Evolutionary conservation across 1,139 yeast genomes (phyloP).

Genomic region (Meyerozyma carpophila): DNA sequence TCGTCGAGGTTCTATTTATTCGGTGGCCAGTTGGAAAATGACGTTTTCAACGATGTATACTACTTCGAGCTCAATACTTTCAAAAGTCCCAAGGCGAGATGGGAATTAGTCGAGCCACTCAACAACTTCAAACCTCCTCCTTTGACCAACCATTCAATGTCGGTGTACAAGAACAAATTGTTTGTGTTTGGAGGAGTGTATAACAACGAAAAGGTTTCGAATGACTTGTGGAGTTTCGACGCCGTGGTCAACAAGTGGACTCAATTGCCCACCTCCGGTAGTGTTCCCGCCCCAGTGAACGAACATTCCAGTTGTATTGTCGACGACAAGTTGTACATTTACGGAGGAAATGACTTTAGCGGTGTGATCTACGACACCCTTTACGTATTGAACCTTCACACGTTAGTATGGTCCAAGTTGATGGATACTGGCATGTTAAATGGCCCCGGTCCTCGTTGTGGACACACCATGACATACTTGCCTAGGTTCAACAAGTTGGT

Average conservation of each 20-base stretch:
- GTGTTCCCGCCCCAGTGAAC: conserved; percentile 79
- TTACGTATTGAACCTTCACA: conserved; percentile 70
- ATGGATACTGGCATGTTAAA: conserved; percentile 30
- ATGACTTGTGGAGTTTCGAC: conserved; percentile 81
- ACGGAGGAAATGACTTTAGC: conserved; percentile 83
- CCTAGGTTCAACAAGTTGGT: conserved; percentile 63
- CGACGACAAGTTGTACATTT: conserved; percentile 74
- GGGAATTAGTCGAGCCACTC: conserved; percentile 68
- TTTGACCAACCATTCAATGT: conserved; percentile 87
- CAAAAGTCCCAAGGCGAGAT: conserved; percentile 73
- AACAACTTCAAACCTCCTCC: conserved; percentile 73
- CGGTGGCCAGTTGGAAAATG: conserved; percentile 94
- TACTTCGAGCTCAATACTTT: conserved; percentile 86
- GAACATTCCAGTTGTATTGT: conserved; percentile 86
- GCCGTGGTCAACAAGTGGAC: conserved; percentile 68
- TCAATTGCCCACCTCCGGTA: conserved; percentile 45
- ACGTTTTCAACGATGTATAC: conserved; percentile 79
- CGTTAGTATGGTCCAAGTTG: conserved; percentile 69
- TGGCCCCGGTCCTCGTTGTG: conserved; percentile 83
- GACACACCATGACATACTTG: conserved; percentile 82
- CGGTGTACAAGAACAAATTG: conserved; percentile 69
- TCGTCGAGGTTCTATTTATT: conserved; percentile 77
- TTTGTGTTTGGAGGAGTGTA: conserved; percentile 92
- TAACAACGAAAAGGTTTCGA: conserved; percentile 67
- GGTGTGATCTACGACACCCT: conserved; percentile 69